phyloP scores from a whole-genome alignment of 257 asterid genomes.

The Gentiana dahurica region DNA sequence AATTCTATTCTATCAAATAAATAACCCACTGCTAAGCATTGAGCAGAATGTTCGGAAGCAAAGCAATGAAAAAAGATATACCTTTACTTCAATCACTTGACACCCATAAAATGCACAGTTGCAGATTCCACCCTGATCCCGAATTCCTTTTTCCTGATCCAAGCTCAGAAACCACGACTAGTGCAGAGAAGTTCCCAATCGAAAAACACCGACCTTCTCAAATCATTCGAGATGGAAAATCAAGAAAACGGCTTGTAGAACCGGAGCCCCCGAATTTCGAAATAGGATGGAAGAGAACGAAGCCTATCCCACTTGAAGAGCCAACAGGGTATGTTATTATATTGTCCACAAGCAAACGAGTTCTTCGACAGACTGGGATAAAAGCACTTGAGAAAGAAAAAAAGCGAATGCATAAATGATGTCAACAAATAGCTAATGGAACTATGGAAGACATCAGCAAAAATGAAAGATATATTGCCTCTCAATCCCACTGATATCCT shows the following conservation, averaged over 20 bases:
- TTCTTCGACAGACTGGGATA: conserved; percentile 29
- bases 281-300: conserved; percentile 83
- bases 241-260: conserved; percentile 32
- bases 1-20: too few relatives aligned
- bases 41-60: too few relatives aligned
- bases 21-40: too few relatives aligned
- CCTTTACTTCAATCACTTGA: too few relatives aligned
- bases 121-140: conserved; percentile 12
- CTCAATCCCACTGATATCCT: too few relatives aligned
- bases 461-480: too few relatives aligned
- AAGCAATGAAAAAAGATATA: too few relatives aligned
- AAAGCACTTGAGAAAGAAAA: too few relatives aligned
- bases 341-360: conserved; percentile 26
- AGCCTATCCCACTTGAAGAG: conserved; percentile 55
- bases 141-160: conserved; percentile 31
- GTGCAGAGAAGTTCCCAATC: conserved; percentile 55
- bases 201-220: conserved; percentile 58
- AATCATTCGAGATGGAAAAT: conserved; percentile 45
- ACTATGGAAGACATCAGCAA: too few relatives aligned
- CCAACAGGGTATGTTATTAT: conserved; percentile 70
- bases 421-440: too few relatives aligned
- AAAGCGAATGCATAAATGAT: too few relatives aligned
- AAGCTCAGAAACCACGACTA: conserved; percentile 39
- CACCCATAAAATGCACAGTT: too few relatives aligned
- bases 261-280: conserved; percentile 79